Base-by-base conservation (phyloP, 2,329 filamentous ascomycete species). In the Colletotrichum theobromicola region DNA sequence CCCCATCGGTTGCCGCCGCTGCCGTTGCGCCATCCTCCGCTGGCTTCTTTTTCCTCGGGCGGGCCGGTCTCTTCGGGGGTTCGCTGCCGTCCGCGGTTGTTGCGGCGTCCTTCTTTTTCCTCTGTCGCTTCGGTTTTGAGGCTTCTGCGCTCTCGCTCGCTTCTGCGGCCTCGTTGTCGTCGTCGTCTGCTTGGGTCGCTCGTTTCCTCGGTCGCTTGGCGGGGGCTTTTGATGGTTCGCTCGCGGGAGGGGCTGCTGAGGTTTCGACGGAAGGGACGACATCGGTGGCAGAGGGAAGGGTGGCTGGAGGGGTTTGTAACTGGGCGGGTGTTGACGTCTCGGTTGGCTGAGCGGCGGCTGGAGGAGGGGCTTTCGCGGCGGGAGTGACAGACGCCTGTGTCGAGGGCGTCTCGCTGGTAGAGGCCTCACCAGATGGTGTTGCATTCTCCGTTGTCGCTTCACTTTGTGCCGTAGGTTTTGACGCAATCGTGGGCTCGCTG, bases 1-100 rank as follows among this genome's bases (percentile, higher is more conserved):
- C 30, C 21, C 28, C 57, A 16, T 42, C 58, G 34, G 76, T 67
- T 15, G 79, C 42, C 46, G 7, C 66, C 61, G n/a, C 73, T 2
- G 66, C 34, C 21, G 57, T 15, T 5, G 79, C 61, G 5, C 65
- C 73, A 10, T 76, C 73, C n/a, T 63, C 68, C 50, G 46, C n/a
- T 13, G 67, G 62, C 50, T 46, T 77, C 42, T 71, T 77, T 30
- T 72, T 76, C 26, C 79, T 67, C 76, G 78, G n/a, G 76, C 53
- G n/a, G 35, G 73, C 30, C 63, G 42, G 67, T 50, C 60, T 72
- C 67, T 75, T 70, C 61, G 67, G 63, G 26, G 57, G 30, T 34
- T 69, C 72, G 15, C 50, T 37, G 7, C 37, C 34, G 15, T 65
- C 50, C 35, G 73, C 60, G 32, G 77, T 15, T 53, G 72, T 32